Conservation (phyloP, 805 yeast genomes). For the Saccharomyces mikatae region DNA sequence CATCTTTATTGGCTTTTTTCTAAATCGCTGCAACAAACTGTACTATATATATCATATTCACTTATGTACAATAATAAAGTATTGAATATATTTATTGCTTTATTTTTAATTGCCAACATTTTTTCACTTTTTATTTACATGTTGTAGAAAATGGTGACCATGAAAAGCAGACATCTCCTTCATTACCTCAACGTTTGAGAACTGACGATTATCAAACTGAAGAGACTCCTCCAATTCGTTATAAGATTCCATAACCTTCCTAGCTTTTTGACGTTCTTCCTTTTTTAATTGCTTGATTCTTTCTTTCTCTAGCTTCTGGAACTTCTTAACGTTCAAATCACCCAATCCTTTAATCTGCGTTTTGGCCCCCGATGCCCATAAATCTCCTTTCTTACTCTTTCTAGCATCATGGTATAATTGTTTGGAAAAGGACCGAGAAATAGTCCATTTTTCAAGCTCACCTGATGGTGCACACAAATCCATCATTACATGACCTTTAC, state of each 20-base stretch:
- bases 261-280: constrained; percentile 13
- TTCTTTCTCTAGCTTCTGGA: constrained; percentile 21
- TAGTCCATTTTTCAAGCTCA: constrained; percentile 75
- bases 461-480: constrained; percentile 78
- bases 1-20: background rate
- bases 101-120: background rate
- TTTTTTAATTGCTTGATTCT: constrained; percentile 15
- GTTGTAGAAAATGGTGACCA: constrained; percentile 6
- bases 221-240: constrained; percentile 8
- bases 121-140: background rate
- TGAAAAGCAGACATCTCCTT: constrained; percentile 6
- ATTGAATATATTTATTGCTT: background rate
- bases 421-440: constrained; percentile 69
- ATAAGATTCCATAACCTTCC: constrained; percentile 13
- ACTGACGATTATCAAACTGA: background rate
- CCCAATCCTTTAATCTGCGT: constrained; percentile 33
- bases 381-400: constrained; percentile 74
- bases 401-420: constrained; percentile 84
- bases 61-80: constrained; percentile 1
- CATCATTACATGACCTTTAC: constrained; percentile 74
- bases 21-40: background rate
- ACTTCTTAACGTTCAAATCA: constrained; percentile 18
- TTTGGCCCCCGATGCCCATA: constrained; percentile 73
- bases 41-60: constrained; percentile 1
- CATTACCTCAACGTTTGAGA: background rate